Evolutionary conservation across 2,329 filamentous ascomycete species (phyloP), one percentile per base, ranked within the genome.

Genomic region (Pseudogymnoascus sp.): DNA sequence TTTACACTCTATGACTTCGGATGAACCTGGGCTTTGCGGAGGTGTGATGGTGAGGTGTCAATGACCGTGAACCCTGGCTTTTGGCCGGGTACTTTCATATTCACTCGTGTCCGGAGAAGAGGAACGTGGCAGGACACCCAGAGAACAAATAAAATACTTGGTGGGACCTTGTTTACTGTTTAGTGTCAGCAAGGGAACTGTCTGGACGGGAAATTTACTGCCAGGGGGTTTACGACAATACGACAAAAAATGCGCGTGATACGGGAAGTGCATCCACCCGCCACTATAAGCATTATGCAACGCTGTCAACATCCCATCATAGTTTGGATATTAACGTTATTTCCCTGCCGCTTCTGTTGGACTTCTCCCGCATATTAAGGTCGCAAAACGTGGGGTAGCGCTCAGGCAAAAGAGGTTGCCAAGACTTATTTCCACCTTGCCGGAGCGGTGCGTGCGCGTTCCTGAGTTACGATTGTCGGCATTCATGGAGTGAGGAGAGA

Each of bases 311-410:
- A 40, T 40, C 36, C 19, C 10, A 23, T 47, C 1, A 15, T 47
- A 7, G 19, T 15, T 23, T 47, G 42, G 42, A 10, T 23, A 47
- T 23, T 26, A 47, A 47, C 42, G 19, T 47, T 47, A 47, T 47
- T 47, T 47, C 19, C 19, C 19, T 47, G 42, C 42, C 3, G 42
- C 21, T 47, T 47, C 42, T 8, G 7, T 15, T 23, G 19, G 42
- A 47, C 42, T 47, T 47, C 42, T 47, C 42, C 42, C 42, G 42
- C 42, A 47, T 47, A 47, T 47, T 47, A 47, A 47, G 42, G 42
- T 44, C 9, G 11, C 6, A 23, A 44, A 44, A 44, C 40, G 40
- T 44, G 40, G 40, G 40, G 40, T 44, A 44, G 40, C 40, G 40
- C 40, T 44, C 19, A 44, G 40, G 40, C 40, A 44, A 44, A 44